Evolutionary conservation across 768 basidiomycete genomes (phyloP), one percentile per base, ranked within the genome.

Genomic region (Tylopilus felleus): DNA sequence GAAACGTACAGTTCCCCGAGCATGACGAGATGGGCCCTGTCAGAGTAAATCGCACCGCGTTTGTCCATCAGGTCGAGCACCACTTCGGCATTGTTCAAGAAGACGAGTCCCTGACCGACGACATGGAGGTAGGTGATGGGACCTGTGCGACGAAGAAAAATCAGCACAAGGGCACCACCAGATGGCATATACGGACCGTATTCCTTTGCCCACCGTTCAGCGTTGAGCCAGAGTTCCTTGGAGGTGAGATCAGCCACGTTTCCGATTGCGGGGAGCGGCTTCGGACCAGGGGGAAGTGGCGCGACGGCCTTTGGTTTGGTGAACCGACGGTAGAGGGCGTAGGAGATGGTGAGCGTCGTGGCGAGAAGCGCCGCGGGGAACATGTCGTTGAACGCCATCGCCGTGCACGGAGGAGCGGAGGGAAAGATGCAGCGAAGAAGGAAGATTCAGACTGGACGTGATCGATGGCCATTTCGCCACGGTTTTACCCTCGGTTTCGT

Each of bases 21-120:
- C 88, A 91, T 90, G 41, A 85, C 75, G 22, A 88, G 72, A 23
- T 73, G 71, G 0, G 86, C 86, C 66, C 85, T 87, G 71, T 90
- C 89, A 8, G 88, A 84, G 66, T 90, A 90, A 27, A 88, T 83
- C 9, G 78, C 72, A 8, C 87, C 85, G 28, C 81, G 79, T 63
- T 81, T 85, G 51, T 90, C 88, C 58, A 92, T 71, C 51, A 92
- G 69, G 33, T 89, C 88, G 36, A 74, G 73, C 0, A 77, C 79
- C 0, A 77, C 82, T 35, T 85, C 77, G 8, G 77, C 75, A 31
- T 78, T 79, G 68, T 83, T 86, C 48, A 90, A 61, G 69, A 90
- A 85, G 28, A 90, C 73, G 31, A 91, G 77, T 2, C 80, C 78
- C 55, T 87, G 81, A 0, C 86, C 85, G 44, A 86, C 74, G 22